These are phyloP conservation scores for Penicillium ochrochloron DNA, from an alignment of 495 filamentous ascomycete genomes.

Conservation along the genomic window DNA sequence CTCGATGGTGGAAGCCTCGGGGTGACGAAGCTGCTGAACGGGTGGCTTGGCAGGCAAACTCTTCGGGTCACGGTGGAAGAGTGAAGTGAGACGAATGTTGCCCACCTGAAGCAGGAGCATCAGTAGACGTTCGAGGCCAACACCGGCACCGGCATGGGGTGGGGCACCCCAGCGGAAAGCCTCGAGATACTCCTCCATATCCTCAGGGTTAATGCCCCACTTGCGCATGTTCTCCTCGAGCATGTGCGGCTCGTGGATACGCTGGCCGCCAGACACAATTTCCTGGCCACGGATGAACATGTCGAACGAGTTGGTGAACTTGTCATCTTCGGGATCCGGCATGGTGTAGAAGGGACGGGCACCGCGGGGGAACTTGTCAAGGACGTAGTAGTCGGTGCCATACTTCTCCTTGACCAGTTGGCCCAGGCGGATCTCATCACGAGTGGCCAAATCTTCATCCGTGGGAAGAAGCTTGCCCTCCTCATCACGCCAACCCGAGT, in stretches of 20 bases:
- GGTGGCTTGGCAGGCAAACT: slow-evolving; percentile 66
- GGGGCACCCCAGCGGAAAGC: slow-evolving; percentile 88
- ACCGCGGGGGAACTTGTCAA: slow-evolving; percentile 88
- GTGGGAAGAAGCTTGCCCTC: slow-evolving; percentile 69
- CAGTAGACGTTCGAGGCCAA: slow-evolving; percentile 84
- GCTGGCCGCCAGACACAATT: slow-evolving; percentile 88
- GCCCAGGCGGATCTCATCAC: slow-evolving; percentile 87
- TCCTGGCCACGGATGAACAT: slow-evolving; percentile 95
- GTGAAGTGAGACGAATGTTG: slow-evolving; percentile 84
- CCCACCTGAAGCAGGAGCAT: slow-evolving; percentile 84
- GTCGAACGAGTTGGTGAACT: slow-evolving; percentile 89
- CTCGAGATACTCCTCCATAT: slow-evolving; percentile 86
- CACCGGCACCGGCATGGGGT: slow-evolving; percentile 88
- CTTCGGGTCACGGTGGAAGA: slow-evolving; percentile 85
- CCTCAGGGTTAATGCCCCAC: slow-evolving; percentile 71
- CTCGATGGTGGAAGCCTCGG: slow-evolving; percentile 76
- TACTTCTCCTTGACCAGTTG: slow-evolving; percentile 83
- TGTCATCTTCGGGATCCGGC: slow-evolving; percentile 74
- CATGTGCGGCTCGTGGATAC: slow-evolving; percentile 79
- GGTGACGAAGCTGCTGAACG: slow-evolving; percentile 66
- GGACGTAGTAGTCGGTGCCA: slow-evolving; percentile 88
- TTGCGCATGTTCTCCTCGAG: slow-evolving; percentile 78
- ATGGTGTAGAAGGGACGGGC: slow-evolving; percentile 95
- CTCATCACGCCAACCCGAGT: slow-evolving; percentile 78
- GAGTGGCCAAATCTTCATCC: slow-evolving; percentile 79